A percentile compares a stretch with the other conserved stretches of the same genome.
phyloP scores from a whole-genome alignment of 768 basidiomycete species.

The Boletales sp. region DNA sequence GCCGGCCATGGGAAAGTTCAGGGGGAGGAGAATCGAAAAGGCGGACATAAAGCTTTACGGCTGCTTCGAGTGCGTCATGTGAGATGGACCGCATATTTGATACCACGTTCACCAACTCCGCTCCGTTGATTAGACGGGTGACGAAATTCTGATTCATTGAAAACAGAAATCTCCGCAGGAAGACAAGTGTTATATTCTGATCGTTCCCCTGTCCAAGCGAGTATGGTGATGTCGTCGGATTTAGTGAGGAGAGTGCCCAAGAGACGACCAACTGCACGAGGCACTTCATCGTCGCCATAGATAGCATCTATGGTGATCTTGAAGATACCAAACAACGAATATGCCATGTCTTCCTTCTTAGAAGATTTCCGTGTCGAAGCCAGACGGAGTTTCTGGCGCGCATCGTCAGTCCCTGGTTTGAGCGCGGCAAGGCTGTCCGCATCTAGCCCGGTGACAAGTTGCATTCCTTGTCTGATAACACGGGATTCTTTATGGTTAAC shows the following conservation, averaged over 20 bases:
- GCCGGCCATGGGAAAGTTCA: slow-evolving; percentile 8
- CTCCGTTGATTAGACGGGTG: background rate
- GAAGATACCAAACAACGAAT: slow-evolving; percentile 24
- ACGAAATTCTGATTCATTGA: background rate
- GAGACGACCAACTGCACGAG: slow-evolving; percentile 20
- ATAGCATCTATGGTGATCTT: slow-evolving; percentile 9
- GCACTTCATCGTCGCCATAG: slow-evolving; percentile 21
- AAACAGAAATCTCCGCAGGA: slow-evolving; percentile 16
- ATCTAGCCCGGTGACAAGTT: slow-evolving; percentile 10
- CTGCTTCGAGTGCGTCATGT: background rate
- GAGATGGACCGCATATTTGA: background rate
- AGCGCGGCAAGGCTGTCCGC: slow-evolving; percentile 1
- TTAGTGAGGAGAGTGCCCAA: slow-evolving; percentile 7
- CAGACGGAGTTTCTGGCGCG: slow-evolving; percentile 17
- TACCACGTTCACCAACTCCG: background rate
- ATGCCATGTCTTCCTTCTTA: slow-evolving; percentile 20
- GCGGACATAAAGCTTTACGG: slow-evolving; percentile 4
- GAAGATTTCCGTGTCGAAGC: slow-evolving; percentile 21
- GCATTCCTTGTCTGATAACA: slow-evolving; percentile 14
- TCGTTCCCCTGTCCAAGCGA: slow-evolving; percentile 15
- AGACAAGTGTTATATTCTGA: slow-evolving; percentile 22
- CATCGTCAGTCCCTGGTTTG: slow-evolving; percentile 4
- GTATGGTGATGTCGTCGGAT: slow-evolving; percentile 14
- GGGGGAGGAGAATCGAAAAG: slow-evolving; percentile 5
- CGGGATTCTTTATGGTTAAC: slow-evolving; percentile 10